Base-by-base conservation (phyloP, 2,329 filamentous ascomycete genomes). In the Fusarium bulbicola region DNA sequence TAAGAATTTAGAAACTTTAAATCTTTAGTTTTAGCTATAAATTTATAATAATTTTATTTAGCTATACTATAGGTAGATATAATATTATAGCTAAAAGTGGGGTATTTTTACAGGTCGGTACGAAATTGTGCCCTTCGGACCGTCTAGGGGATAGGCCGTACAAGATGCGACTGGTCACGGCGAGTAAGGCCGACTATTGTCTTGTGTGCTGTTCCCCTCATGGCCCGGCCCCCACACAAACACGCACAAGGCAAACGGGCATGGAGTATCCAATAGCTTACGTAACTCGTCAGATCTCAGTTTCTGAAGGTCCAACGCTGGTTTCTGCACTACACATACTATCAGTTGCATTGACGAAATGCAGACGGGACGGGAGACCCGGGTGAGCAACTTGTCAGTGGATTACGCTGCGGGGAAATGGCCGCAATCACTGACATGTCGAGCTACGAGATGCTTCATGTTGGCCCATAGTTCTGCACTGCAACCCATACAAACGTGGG, bases 281-380 rank as follows among this genome's bases (percentile, higher is more conserved):
- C 63, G 40, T 54, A 63, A 60, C 64, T 57, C 64, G 42, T 65
- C 63, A 78, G 58, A 74, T 77, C 71, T 78, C 76, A 78, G 68
- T 74, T 77, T 77, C 57, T 63, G 15, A 59, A n/a, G n/a, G 43
- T 43, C 59, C 32, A 73, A 62, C 63, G 64, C 67, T 59, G 52
- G 58, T 60, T 61, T 63, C 49, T 57, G 32, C 62, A 42, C 65
- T 50, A 58, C 46, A 36, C 50, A 67, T 40, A 47, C 53, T 70
- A 47, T 59, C 61, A 66, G 52, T 52, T 30, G 62, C 59, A 50
- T 76, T 50, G 63, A 70, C 64, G 59, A 66, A 66, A 74, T 74
- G 64, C 66, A 66, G 60, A 59, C 54, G 34, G 56, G 56, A 69
- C 56, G 39, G 36, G 39, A 46, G 39, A 67, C 49, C 56, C 59